A percentile compares a stretch with the other conserved stretches of the same genome.
Conservation (phyloP, 1,139 yeast genomes). For the Yamadazyma mexicana region DNA sequence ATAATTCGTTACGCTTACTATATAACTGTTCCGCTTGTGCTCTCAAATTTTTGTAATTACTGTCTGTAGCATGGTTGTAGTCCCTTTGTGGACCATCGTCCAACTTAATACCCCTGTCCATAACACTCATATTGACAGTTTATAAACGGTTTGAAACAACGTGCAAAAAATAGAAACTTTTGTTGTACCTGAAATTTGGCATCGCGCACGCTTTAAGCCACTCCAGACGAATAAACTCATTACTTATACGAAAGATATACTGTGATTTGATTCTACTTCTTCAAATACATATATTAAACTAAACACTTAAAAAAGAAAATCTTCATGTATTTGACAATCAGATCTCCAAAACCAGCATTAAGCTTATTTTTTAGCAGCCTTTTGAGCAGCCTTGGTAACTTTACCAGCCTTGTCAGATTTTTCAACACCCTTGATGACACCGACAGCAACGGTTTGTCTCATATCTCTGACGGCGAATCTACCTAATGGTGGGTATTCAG, state of each 20-base stretch:
- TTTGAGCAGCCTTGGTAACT: slow-evolving; percentile 99
- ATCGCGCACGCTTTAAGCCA: neutral
- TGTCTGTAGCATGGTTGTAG: slow-evolving; percentile 73
- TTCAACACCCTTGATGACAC: slow-evolving; percentile 98
- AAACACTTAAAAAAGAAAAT: slow-evolving; percentile 17
- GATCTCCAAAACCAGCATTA: slow-evolving; percentile 9
- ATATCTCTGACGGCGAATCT: slow-evolving; percentile 99
- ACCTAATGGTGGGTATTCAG: slow-evolving; percentile 98
- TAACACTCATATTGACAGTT: slow-evolving; percentile 14
- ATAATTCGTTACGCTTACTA: slow-evolving; percentile 53
- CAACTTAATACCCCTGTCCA: slow-evolving; percentile 41
- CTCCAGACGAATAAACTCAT: too few species aligned
- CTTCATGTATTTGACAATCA: neutral
- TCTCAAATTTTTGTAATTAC: slow-evolving; percentile 63
- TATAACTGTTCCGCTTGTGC: slow-evolving; percentile 68
- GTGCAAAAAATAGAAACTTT: neutral
- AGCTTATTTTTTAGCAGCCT: slow-evolving; percentile 52
- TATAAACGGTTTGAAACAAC: neutral
- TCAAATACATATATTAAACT: slow-evolving; percentile 14
- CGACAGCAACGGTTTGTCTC: slow-evolving; percentile 99
- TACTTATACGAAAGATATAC: too few species aligned
- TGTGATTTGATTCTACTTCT: too few species aligned
- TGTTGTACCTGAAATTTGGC: slow-evolving; percentile 5
- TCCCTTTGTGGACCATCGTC: slow-evolving; percentile 42
- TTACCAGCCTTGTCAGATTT: slow-evolving; percentile 95